A percentile compares a stretch with the other conserved stretches of the same genome.
Evolutionary conservation across 2,329 filamentous ascomycete species (phyloP).

Genomic region (Amphichorda felina): DNA sequence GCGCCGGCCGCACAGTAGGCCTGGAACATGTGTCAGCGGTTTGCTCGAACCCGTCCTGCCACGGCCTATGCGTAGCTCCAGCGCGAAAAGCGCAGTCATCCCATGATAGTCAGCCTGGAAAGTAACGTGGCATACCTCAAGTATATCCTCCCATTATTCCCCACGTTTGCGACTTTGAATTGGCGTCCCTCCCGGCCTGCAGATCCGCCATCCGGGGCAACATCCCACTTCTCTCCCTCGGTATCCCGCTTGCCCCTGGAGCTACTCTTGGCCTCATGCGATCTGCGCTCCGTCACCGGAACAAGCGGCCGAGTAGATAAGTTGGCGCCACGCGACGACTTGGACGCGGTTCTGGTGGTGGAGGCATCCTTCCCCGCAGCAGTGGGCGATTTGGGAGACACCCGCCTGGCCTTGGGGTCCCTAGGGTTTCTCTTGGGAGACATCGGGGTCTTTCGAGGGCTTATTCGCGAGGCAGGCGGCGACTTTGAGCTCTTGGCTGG

Average conservation of each 20-base stretch:
- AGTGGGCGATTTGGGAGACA: slow-evolving; percentile 2
- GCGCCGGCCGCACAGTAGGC: slow-evolving; percentile 47
- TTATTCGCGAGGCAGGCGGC: slow-evolving; percentile 1
- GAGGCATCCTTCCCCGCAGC: slow-evolving; percentile 1
- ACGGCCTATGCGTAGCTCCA: too few relatives aligned
- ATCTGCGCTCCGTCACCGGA: slow-evolving; percentile 33
- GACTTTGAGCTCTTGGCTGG: slow-evolving; percentile 4
- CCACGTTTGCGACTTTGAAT: slow-evolving; percentile 72
- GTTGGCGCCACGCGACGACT: background rate
- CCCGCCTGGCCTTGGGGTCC: slow-evolving; percentile 2
- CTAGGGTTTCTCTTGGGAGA: slow-evolving; percentile 2
- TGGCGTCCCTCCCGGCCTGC: slow-evolving; percentile 55
- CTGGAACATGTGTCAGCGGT: slow-evolving; percentile 26
- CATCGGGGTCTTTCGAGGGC: background rate
- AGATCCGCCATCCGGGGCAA: slow-evolving; percentile 48
- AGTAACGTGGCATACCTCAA: slow-evolving; percentile 52
- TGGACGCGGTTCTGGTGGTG: background rate
- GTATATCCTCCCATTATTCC: slow-evolving; percentile 74
- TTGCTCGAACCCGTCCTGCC: too few relatives aligned
- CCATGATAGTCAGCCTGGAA: too few relatives aligned
- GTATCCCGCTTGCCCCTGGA: slow-evolving; percentile 33
- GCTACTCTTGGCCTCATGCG: slow-evolving; percentile 19
- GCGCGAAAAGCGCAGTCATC: too few relatives aligned
- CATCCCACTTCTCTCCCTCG: slow-evolving; percentile 42
- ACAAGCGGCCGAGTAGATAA: slow-evolving; percentile 21